Evolutionary conservation across 1,284 basidiomycete genomes (phyloP), one percentile per base, ranked within the genome.

Genomic region (Puccinia coronata): DNA sequence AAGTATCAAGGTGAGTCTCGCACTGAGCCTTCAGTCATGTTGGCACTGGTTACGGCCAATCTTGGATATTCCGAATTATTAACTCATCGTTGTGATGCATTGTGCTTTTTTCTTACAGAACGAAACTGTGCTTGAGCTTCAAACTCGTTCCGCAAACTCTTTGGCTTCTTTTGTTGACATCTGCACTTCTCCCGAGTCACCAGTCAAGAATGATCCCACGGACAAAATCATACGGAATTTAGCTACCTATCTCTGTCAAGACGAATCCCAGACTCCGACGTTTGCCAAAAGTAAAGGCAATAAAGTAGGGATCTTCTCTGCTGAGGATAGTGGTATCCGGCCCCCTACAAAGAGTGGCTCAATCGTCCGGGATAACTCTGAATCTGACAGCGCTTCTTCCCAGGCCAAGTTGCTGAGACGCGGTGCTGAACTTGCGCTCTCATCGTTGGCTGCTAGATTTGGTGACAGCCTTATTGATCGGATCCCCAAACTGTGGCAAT

Each of bases 201-300:
- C 86, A 89, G 83, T 85, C 34, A 83, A 83, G 65, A 85, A 87
- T 77, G 89, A 89, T 82, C 90, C 90, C 88, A 84, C 92, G 89
- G 94, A 96, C 84, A 99, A 99, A 88, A 95, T 99, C 79, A 91
- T 99, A 84, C 95, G 95, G 88, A 99, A 99, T 85, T 90, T 99
- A 5, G 96, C 95, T 87, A 96, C 95, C 0, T 99, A 99, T 87
- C 88, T 99, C 6, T 99, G 96, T 86, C 93, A 95, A 85, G 97
- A 99, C 86, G 89, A 90, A 18, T 91, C 92, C 39, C 90, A 92
- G 80, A 98, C 96, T 0, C 95, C 96, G 0, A 92, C 96, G 1
- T 99, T 98, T 86, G 89, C 91, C 6, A 89, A 89, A 85, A 88
- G 88, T 9, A 90, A 90, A 79, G 89, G 90, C 74, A 87, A 88